These are phyloP conservation scores for Diaporthe caulivora DNA, from an alignment of 2,329 filamentous ascomycete genomes.

Conservation along the genomic window DNA sequence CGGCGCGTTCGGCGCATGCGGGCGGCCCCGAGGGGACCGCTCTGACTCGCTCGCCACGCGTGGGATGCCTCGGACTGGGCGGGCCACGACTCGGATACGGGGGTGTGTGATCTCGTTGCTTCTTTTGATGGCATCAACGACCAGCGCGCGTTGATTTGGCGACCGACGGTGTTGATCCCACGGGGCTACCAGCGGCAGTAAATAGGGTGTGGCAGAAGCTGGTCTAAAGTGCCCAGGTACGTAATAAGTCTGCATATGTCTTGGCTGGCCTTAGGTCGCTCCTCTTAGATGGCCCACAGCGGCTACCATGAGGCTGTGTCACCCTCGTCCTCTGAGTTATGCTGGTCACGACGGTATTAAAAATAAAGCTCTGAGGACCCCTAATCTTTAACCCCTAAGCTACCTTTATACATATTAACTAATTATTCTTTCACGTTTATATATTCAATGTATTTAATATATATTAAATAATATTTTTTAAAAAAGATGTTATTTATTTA, in stretches of 20 bases:
- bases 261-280: neutral
- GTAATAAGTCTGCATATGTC: neutral
- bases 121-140: neutral
- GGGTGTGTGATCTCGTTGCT: neutral
- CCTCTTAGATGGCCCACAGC: neutral
- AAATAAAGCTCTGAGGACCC: too few relatives aligned
- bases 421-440: too few relatives aligned
- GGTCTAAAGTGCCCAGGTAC: neutral
- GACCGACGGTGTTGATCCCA: neutral
- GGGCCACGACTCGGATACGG: neutral
- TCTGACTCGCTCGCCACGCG: conserved; percentile 25
- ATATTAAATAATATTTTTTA: too few relatives aligned
- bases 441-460: too few relatives aligned
- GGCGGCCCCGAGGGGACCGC: neutral
- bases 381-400: too few relatives aligned
- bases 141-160: neutral
- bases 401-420: too few relatives aligned
- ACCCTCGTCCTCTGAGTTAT: too few relatives aligned
- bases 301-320: too few relatives aligned
- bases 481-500: too few relatives aligned
- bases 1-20: conserved; percentile 28
- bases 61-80: conserved; percentile 1
- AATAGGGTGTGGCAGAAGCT: conserved; percentile 1
- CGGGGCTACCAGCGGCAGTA: neutral
- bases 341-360: too few relatives aligned